Evolutionary conservation across 1,139 yeast genomes (phyloP).

Genomic region (Protomyces gravidus): DNA sequence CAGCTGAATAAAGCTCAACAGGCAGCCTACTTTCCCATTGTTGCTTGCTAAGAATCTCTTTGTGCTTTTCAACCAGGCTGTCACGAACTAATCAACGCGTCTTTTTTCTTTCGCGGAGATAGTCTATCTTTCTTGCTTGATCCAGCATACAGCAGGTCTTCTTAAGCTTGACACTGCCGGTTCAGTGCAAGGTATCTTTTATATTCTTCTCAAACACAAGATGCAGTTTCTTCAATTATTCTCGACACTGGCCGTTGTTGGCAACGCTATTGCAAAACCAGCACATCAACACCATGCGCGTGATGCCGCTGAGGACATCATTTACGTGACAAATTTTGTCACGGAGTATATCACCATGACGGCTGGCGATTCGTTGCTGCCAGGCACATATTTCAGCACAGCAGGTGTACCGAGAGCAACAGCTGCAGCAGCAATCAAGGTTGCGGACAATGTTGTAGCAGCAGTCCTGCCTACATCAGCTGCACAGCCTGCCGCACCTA

Average conservation of each 20-base stretch:
- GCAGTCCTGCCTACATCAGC: not conserved
- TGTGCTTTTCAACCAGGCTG: too few relatives aligned
- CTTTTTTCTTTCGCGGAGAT: too few relatives aligned
- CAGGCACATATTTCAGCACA: not conserved
- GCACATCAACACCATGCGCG: not conserved
- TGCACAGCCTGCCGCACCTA: not conserved
- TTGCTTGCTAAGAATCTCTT: not conserved
- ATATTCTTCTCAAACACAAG: not conserved
- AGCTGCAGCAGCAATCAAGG: not conserved
- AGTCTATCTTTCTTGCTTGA: too few relatives aligned
- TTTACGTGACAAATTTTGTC: conserved; percentile 16
- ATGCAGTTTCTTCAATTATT: not conserved
- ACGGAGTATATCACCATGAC: conserved; percentile 25
- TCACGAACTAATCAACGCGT: too few relatives aligned
- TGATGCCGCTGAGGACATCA: conserved; percentile 1
- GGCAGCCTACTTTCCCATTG: too few relatives aligned
- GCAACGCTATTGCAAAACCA: not conserved
- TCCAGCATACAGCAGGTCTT: too few relatives aligned
- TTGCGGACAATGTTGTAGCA: not conserved
- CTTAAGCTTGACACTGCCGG: not conserved
- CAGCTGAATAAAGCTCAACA: too few relatives aligned
- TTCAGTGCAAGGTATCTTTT: not conserved
- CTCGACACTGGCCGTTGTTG: not conserved
- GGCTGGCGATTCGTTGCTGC: not conserved
- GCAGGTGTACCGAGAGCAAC: not conserved